Evolutionary conservation across 2,329 filamentous ascomycete genomes (phyloP).

Genomic region (Aureobasidium melanogenum): DNA sequence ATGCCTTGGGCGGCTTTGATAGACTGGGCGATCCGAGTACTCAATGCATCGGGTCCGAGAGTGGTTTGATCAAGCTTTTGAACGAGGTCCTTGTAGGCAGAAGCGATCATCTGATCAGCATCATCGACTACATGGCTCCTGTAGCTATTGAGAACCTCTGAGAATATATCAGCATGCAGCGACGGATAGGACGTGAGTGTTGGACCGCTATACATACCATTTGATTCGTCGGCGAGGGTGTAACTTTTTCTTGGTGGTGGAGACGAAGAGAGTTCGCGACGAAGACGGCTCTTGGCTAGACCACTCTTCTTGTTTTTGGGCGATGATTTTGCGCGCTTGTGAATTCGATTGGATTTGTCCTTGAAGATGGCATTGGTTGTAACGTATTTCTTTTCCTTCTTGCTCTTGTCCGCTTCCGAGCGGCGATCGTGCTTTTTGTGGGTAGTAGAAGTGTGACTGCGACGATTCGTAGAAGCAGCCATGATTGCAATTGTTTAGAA

Average conservation of each 20-base stretch:
- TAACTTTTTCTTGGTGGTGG: slow-evolving; percentile 5
- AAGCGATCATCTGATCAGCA: slow-evolving; percentile 9
- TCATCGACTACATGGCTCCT: background rate
- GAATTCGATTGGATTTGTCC: background rate
- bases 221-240: slow-evolving; percentile 9
- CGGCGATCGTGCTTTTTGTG: background rate
- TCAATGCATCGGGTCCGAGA: slow-evolving; percentile 15
- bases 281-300: background rate
- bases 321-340: background rate
- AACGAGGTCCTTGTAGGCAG: slow-evolving; percentile 14
- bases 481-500: background rate
- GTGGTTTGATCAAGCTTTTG: slow-evolving; percentile 16
- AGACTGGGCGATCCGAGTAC: slow-evolving; percentile 15
- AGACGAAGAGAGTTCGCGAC: background rate
- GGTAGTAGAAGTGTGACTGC: background rate
- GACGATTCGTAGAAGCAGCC: background rate
- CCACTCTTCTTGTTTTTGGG: background rate
- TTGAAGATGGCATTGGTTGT: slow-evolving; percentile 11
- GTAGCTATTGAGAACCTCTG: slow-evolving; percentile 16
- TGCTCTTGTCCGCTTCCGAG: background rate
- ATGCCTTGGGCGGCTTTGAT: slow-evolving; percentile 12
- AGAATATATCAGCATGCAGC: background rate
- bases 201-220: slow-evolving; percentile 6
- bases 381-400: slow-evolving; percentile 5
- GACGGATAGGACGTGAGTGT: background rate